These are phyloP conservation scores for Zygosaccharomyces pseudorouxii DNA, from an alignment of 805 yeast species.

Conservation along the genomic window DNA sequence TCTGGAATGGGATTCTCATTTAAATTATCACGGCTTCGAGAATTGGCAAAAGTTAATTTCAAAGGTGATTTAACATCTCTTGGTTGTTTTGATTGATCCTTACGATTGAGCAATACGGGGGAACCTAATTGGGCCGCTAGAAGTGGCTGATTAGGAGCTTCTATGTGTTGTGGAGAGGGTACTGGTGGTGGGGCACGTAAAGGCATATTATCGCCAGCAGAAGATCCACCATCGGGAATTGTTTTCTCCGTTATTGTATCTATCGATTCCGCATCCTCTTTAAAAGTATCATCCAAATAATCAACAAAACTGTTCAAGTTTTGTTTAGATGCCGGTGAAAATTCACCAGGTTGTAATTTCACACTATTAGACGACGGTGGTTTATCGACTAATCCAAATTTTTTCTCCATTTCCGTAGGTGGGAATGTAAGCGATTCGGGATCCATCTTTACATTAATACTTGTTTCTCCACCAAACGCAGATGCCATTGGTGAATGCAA, in stretches of 20 bases:
- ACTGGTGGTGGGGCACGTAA: conserved; percentile 17
- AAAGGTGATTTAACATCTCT: conserved; percentile 6
- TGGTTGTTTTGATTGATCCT: conserved; percentile 1
- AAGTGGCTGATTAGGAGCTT: conserved; percentile 6
- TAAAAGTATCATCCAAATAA: conserved; percentile 26
- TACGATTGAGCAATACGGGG: conserved; percentile 21
- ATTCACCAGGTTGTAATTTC: conserved; percentile 12
- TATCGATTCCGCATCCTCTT: conserved; percentile 10
- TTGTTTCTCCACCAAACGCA: conserved; percentile 4
- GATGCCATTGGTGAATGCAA: conserved; percentile 32
- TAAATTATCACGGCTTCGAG: background rate
- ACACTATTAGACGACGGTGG: conserved; percentile 3
- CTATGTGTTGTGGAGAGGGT: conserved; percentile 7
- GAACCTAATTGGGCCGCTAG: conserved; percentile 19
- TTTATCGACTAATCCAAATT: conserved; percentile 5
- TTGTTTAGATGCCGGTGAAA: conserved; percentile 31
- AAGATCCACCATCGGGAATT: background rate
- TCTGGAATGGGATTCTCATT: background rate
- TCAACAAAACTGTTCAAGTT: conserved; percentile 28
- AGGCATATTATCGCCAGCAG: conserved; percentile 1
- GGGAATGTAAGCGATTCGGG: conserved; percentile 4
- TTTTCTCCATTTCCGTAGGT: conserved; percentile 5
- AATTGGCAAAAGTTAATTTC: conserved; percentile 3
- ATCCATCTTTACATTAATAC: background rate
- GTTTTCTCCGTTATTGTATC: conserved; percentile 2